Base-by-base conservation (phyloP, 768 basidiomycete species). In the Exsudoporus frostii region DNA sequence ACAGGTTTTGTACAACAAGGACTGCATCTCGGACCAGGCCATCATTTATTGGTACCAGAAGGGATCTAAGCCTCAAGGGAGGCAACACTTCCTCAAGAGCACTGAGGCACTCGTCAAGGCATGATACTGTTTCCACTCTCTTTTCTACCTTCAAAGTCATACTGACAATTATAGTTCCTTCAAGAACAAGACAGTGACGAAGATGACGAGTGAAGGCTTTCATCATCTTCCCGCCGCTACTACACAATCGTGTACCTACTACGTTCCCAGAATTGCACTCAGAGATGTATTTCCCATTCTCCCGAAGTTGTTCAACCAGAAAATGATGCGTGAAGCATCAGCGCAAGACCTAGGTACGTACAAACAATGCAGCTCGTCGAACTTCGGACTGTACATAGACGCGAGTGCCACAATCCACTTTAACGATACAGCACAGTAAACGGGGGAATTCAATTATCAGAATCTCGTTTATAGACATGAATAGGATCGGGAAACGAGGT, bases 41-140 rank as follows among this genome's bases (percentile, higher is more conserved):
- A 95, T 99, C 65, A 88, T 98, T 54, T 98, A 97, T 72, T 99
- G 96, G 96, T 79, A 92, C 73, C 87, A 91, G 74, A 99, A 99
- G 74, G 96, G 97, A 47, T 89, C 94, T 44, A 97, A 93, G 73
- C 83, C 92, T 0, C 92, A 98, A 71, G 96, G 95, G 45, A 86
- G 88, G 66, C 93, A 97, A 71, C 90, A 94, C 70, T 98, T 99
- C 79, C 74, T 98, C 61, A 95, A 92, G 74, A 83, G 79, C 53
- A 88, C 92, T 0, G 90, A 90, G 66, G 67, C 90, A 17, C 79
- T 98, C 36, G 94, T 98, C 67, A 96, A 97, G 81, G 94, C 85
- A 65, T 45, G 65, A 46, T 37, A 40, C 36, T 41, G 19, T 47
- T 37, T 42, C 13, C 13, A 0, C 37, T 22, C 22, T 54, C 30